Base-by-base conservation (phyloP, 768 basidiomycete species). In the Obba rivulosa region DNA sequence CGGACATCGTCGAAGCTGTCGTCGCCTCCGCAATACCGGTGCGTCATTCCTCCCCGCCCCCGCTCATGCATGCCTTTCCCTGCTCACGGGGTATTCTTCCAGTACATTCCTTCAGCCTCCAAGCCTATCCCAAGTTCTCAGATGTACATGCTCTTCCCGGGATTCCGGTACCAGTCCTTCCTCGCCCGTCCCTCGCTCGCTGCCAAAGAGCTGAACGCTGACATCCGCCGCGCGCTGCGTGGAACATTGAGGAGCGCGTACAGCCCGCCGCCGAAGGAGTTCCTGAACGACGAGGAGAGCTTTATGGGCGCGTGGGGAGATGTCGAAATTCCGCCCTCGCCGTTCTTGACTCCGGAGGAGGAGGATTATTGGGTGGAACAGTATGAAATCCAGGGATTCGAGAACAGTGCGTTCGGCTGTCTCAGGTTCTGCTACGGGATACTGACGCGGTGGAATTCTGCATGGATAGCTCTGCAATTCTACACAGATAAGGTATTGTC, bases 281-380 rank as follows among this genome's bases (percentile, higher is more conserved):
- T 80, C 64, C 64, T 88, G 59, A 74, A 61, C 47, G 78, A 73
- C 38, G 52, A 54, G 0, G 66, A 71, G 0, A 72, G 76, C 0
- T 86, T 75, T 57, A 57, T 87, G 51, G 70, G 59, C 0, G 82
- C 75, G 3, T 88, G 76, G 73, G 63, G 66, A 14, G 66, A 66
- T 20, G 55, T 76, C 8, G 59, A 69, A 80, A 79, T 86, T 31
- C 75, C 79, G 1, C 73, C 77, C 0, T 72, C 85, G 41, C 76
- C 79, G 0, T 87, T 81, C 63, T 75, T 87, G 38, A 72, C 75
- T 0, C 37, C 57, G 0, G 74, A 75, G 9, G 82, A 88, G 61
- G 86, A 88, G 56, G 77, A 83, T 55, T 87, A 87, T 57, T 78
- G 85, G 50, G 75, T 86, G 0, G 73, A 84, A 43, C 78, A 81